A percentile compares a stretch with the other conserved stretches of the same genome.
These are phyloP conservation scores for Kwoniella sp. DNA, from an alignment of 768 basidiomycete genomes.

Conservation along the genomic window DNA sequence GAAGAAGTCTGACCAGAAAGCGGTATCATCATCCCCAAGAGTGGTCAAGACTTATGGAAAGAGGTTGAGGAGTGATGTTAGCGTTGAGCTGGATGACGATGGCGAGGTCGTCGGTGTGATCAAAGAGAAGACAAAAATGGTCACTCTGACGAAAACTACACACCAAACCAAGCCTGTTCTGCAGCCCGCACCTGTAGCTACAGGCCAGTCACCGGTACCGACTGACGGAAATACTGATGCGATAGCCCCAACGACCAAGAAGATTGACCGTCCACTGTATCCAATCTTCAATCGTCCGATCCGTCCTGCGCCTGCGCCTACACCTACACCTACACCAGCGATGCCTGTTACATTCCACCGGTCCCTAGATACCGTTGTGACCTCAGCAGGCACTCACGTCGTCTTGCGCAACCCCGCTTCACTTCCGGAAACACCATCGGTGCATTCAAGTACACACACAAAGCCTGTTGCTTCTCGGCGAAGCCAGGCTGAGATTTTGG, in stretches of 20 bases:
- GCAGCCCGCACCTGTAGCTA: not conserved
- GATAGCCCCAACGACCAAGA: not conserved
- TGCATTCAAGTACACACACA: not conserved
- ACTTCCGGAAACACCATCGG: not conserved
- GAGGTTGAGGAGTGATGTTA: not conserved
- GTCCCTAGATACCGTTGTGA: not conserved
- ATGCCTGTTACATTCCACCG: no score
- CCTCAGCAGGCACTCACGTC: not conserved
- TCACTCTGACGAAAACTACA: not conserved
- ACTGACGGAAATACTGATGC: not conserved
- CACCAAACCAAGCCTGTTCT: not conserved
- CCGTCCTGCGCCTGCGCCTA: not conserved
- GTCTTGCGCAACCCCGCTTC: not conserved
- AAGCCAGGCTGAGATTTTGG: not conserved
- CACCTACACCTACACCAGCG: not conserved
- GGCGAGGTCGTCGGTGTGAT: not conserved
- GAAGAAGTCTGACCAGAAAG: not conserved
- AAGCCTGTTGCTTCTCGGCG: not conserved
- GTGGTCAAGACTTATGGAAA: constrained; percentile 15
- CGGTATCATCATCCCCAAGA: not conserved
- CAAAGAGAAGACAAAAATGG: not conserved
- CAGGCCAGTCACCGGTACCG: not conserved
- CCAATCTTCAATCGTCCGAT: constrained; percentile 4
- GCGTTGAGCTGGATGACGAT: not conserved
- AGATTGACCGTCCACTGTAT: not conserved